Percentiles rank a stretch among this genome's conserved stretches.
Conservation (phyloP, 495 filamentous ascomycete species). For the Geoglossum glabrum region DNA sequence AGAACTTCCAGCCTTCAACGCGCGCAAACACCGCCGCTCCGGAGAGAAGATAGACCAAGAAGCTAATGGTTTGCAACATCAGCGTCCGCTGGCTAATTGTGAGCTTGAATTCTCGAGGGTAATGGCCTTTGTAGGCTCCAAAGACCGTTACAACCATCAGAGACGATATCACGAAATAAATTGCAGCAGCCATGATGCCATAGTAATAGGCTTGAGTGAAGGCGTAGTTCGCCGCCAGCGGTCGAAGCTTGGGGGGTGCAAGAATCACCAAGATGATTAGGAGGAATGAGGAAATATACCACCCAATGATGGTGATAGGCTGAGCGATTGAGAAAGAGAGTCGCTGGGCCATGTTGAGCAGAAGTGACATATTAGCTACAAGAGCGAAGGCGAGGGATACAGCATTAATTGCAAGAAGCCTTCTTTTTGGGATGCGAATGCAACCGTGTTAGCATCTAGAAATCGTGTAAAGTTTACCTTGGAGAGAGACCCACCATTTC, state of each 20-base stretch:
- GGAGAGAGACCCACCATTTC: constrained; percentile 41
- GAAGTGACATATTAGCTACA: constrained; percentile 46
- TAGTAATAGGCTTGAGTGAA: constrained; percentile 68
- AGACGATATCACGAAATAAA: constrained; percentile 57
- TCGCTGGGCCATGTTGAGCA: constrained; percentile 52
- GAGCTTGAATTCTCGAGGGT: constrained; percentile 47
- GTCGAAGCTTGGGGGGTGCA: constrained; percentile 29
- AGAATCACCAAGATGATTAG: constrained; percentile 40
- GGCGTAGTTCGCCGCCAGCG: constrained; percentile 25
- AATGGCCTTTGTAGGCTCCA: constrained; percentile 43
- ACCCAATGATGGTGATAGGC: constrained; percentile 45
- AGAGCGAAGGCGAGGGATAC: constrained; percentile 52
- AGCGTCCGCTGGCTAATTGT: constrained; percentile 59
- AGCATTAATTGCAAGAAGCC: constrained; percentile 46
- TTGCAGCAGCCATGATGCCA: constrained; percentile 47
- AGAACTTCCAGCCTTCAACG: constrained; percentile 59
- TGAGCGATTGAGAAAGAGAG: constrained; percentile 34
- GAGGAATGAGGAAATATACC: constrained; percentile 45
- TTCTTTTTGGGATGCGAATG: not conserved
- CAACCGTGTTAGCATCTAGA: no score
- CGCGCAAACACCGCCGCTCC: constrained; percentile 51
- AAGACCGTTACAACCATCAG: constrained; percentile 50
- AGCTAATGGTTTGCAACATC: constrained; percentile 72
- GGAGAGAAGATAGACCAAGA: constrained; percentile 53
- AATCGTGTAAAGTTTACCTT: no score